These are phyloP conservation scores for Platanthera guangdongensis DNA, from an alignment of 106 monocot genomes.

Conservation along the genomic window DNA sequence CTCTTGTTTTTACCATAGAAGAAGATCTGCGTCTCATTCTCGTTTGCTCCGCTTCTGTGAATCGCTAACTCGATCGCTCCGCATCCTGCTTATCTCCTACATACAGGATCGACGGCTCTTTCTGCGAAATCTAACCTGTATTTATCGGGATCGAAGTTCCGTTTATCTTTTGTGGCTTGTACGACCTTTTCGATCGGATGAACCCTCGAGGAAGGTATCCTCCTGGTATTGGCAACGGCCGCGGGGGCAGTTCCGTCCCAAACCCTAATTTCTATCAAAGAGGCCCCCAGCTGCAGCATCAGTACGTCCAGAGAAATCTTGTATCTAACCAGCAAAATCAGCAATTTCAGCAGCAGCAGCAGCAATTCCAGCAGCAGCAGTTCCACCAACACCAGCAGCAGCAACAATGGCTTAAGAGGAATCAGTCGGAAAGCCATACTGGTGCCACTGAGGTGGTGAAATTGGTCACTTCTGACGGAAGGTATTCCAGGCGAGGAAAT, in stretches of 20 bases:
- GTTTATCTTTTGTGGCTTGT: not conserved
- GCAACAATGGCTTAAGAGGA: conserved; percentile 72
- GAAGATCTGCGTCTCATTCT: not conserved
- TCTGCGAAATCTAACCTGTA: not conserved
- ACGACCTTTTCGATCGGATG: conserved; percentile 1
- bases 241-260: not conserved
- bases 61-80: not conserved
- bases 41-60: not conserved
- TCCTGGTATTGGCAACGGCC: conserved; percentile 11
- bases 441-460: conserved; percentile 13
- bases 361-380: conserved; percentile 5
- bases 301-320: not conserved
- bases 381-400: conserved; percentile 33
- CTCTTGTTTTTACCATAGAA: not conserved
- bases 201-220: conserved; percentile 14
- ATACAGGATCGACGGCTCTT: not conserved
- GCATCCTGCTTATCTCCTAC: not conserved
- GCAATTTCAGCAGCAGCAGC: conserved; percentile 1
- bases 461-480: conserved; percentile 18
- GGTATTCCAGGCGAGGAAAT: conserved; percentile 40
- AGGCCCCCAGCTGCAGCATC: not conserved
- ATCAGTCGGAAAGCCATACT: conserved; percentile 18
- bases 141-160: not conserved
- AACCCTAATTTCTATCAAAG: conserved; percentile 12
- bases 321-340: not conserved